Percentiles rank a stretch among this genome's conserved stretches.
These are phyloP conservation scores for Emmonsiellopsis sp. DNA, from an alignment of 2,329 filamentous ascomycete genomes.

Conservation along the genomic window DNA sequence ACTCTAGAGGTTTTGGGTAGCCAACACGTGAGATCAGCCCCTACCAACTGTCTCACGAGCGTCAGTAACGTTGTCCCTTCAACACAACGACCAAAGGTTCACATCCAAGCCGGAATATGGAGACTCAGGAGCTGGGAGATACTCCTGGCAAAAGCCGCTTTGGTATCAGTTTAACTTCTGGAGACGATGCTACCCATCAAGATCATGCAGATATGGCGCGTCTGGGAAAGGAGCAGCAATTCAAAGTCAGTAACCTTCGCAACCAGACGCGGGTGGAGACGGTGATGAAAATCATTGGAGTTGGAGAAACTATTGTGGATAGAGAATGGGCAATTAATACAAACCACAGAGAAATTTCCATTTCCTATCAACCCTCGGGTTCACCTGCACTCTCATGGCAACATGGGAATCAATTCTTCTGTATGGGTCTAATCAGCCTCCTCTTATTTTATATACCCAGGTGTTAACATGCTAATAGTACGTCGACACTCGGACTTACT, in stretches of 20 bases:
- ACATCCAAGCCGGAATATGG: neutral
- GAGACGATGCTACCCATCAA: constrained; percentile 9
- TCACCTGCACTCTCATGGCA: constrained; percentile 31
- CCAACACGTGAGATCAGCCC: too few relatives aligned
- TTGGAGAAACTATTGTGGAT: neutral
- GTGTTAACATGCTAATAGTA: constrained; percentile 6
- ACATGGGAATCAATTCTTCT: constrained; percentile 33
- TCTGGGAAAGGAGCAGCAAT: constrained; percentile 43
- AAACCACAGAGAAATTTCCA: constrained; percentile 29
- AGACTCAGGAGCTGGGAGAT: neutral
- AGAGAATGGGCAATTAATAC: neutral
- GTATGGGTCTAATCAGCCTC: constrained; percentile 12
- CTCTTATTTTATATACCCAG: neutral
- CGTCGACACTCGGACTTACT: constrained; percentile 15
- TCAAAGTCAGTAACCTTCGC: constrained; percentile 24
- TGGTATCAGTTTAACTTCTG: constrained; percentile 6
- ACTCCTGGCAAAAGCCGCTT: neutral
- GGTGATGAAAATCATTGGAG: too few relatives aligned
- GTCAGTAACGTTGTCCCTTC: too few relatives aligned
- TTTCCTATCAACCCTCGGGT: constrained; percentile 32
- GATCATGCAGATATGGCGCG: constrained; percentile 36
- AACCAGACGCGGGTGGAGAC: too few relatives aligned
- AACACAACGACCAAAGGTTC: neutral
- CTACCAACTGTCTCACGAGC: too few relatives aligned
- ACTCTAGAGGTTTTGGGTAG: too few relatives aligned